Percentiles rank a stretch among this genome's conserved stretches.
These are phyloP conservation scores for Acanthamoeba healyi DNA, from an alignment of 208 protist species.

Conservation along the genomic window DNA sequence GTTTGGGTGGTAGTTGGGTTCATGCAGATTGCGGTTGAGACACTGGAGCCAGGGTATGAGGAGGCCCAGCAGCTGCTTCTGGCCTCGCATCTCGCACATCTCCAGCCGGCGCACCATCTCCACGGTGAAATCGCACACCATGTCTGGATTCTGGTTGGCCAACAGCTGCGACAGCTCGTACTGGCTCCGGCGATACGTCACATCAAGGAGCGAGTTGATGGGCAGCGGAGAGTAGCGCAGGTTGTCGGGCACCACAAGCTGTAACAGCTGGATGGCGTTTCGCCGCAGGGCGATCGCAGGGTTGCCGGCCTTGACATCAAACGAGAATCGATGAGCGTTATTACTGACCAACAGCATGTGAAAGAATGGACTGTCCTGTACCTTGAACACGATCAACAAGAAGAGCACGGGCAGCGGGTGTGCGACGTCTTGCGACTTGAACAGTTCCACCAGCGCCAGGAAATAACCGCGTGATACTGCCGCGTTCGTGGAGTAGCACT, in stretches of 20 bases:
- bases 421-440: conserved; percentile 22
- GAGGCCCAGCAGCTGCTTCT: conserved; percentile 50
- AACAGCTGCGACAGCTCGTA: conserved; percentile 51
- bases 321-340: no score
- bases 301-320: conserved; percentile 18
- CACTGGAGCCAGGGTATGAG: conserved; percentile 45
- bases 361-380: neutral
- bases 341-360: neutral
- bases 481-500: conserved; percentile 61
- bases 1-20: neutral
- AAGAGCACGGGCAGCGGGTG: conserved; percentile 34
- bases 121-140: conserved; percentile 14
- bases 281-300: neutral
- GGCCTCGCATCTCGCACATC: conserved; percentile 25
- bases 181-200: conserved; percentile 13
- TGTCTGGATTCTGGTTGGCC: conserved; percentile 29
- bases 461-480: conserved; percentile 45
- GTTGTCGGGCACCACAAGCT: conserved; percentile 45
- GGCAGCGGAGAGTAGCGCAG: conserved; percentile 40
- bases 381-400: conserved; percentile 56
- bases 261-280: conserved; percentile 53
- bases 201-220: conserved; percentile 56
- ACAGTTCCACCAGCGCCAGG: conserved; percentile 68
- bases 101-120: conserved; percentile 21
- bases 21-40: neutral